phyloP scores from a whole-genome alignment of 305 asterid genomes.

The Fraxinus xanthoxyloides region DNA sequence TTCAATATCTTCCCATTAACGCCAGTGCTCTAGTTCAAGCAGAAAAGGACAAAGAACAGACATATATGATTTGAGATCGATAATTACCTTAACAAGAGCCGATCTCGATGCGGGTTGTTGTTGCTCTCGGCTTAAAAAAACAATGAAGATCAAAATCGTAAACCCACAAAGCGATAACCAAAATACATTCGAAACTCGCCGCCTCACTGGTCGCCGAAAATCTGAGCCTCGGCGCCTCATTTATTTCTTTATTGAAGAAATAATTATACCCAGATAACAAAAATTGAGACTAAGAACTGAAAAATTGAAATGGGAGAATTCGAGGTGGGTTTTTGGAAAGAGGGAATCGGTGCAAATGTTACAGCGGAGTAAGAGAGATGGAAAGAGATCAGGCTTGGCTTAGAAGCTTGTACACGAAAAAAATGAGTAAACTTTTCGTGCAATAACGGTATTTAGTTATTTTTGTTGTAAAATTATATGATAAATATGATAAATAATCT shows the following conservation, averaged over 20 bases:
- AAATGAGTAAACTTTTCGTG: neutral
- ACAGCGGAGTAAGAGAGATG: neutral
- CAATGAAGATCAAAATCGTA: conserved; percentile 56
- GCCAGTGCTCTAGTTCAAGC: neutral
- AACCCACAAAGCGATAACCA: conserved; percentile 66
- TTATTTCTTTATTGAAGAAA: conserved; percentile 5
- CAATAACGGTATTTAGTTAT: neutral
- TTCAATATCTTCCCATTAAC: neutral
- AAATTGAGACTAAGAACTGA: neutral
- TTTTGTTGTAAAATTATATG: too few species aligned
- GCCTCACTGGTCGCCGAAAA: conserved; percentile 75
- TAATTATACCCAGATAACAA: neutral
- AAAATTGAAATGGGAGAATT: conserved; percentile 1
- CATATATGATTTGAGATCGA: conserved; percentile 21
- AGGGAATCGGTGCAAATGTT: neutral
- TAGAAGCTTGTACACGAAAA: neutral
- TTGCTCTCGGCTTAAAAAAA: conserved; percentile 55
- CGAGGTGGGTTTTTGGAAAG: neutral
- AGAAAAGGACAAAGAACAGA: neutral
- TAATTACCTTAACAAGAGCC: conserved; percentile 52
- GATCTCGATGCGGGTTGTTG: conserved; percentile 61
- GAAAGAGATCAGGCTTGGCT: neutral
- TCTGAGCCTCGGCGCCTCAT: conserved; percentile 87
- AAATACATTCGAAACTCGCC: conserved; percentile 60
- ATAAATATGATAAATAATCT: too few species aligned